Percentiles rank a stretch among this genome's conserved stretches.
These are phyloP conservation scores for Alnus glutinosa DNA, from an alignment of 306 rosid genomes.

Conservation along the genomic window DNA sequence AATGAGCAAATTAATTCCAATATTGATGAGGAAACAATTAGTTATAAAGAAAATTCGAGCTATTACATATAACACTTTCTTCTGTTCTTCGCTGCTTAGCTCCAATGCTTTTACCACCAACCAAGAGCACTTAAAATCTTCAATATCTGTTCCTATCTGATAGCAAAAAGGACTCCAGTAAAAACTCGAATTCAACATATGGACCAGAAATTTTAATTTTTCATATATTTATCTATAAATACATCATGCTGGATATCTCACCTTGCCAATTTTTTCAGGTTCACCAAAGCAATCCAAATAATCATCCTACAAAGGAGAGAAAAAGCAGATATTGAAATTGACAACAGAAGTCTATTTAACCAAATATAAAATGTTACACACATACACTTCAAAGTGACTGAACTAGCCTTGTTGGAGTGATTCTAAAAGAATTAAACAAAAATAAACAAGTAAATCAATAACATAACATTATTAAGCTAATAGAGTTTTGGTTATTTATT, in stretches of 20 bases:
- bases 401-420: background rate
- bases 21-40: background rate
- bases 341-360: background rate
- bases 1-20: constrained; percentile 13
- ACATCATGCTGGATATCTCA: constrained; percentile 23
- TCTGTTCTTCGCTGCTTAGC: constrained; percentile 65
- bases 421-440: background rate
- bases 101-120: constrained; percentile 89
- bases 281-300: constrained; percentile 91
- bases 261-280: constrained; percentile 92
- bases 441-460: background rate
- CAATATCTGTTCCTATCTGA: constrained; percentile 94
- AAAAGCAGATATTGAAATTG: constrained; percentile 12
- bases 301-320: constrained; percentile 68
- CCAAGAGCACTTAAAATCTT: constrained; percentile 98
- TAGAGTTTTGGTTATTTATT: background rate
- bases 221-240: background rate
- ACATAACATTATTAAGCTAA: background rate
- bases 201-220: constrained; percentile 7
- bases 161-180: constrained; percentile 30
- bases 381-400: background rate
- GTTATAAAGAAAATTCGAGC: background rate
- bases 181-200: constrained; percentile 3
- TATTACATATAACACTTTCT: constrained; percentile 65
- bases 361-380: background rate